Base-by-base conservation (phyloP, 2,329 filamentous ascomycete genomes). In the Pseudogymnoascus sp. region DNA sequence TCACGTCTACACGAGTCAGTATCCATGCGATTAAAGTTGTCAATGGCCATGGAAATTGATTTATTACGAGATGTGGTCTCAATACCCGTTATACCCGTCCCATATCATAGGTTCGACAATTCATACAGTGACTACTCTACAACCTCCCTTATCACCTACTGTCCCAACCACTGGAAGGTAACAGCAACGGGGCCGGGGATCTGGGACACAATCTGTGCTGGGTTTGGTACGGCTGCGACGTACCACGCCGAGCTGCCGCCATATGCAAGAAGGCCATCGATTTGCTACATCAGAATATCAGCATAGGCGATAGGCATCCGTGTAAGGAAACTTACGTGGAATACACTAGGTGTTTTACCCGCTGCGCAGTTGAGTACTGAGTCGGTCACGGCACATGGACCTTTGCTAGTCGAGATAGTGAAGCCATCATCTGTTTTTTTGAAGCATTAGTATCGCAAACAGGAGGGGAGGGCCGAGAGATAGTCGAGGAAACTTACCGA, bases 301-400 rank as follows among this genome's bases (percentile, higher is more conserved):
- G 21, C 6, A 48, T 13, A 48, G 13, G 25, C 13, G 10, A 11
- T 13, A 21, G 16, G 23, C 7, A 37, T 13, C 6, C 7, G 25
- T 25, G 14, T 21, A 16, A 23, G 79, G 79, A 34, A 60, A 34
- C 54, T 6, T 48, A 48, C 43, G 21, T 25, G 14, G 21, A 48
- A 48, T 8, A 48, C 43, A 14, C 43, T 48, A 14, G 19, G 21
- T 23, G 43, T 48, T 48, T 11, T 48, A 25, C 43, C 43, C 21
- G 43, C 43, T 7, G 43, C 43, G 21, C 43, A 48, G 19, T 48
- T 14, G 19, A 48, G 43, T 48, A 48, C 43, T 48, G 43, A 48
- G 43, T 48, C 11, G 43, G 43, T 48, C 43, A 48, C 43, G 43
- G 43, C 43, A 3, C 43, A 48, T 48, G 43, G 43, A 14, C 43